phyloP scores from a whole-genome alignment of 2,329 filamentous ascomycete species.

The Stemphylium lycopersici region DNA sequence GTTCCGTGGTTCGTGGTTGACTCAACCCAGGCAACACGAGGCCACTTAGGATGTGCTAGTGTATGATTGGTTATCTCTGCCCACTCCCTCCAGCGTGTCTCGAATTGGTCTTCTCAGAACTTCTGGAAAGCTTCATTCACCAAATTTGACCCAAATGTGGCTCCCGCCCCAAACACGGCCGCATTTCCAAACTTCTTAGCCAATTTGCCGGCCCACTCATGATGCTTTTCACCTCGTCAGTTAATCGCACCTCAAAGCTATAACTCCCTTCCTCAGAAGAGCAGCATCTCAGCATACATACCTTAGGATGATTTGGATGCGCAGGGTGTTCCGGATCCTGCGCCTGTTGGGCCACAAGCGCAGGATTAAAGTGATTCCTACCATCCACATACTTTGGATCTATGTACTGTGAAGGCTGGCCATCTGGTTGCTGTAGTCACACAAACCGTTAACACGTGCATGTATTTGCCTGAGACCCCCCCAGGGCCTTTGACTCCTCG shows the following conservation, averaged over 20 bases:
- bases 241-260: neutral
- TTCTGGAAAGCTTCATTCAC: slow-evolving; percentile 31
- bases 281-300: neutral
- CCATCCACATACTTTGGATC: slow-evolving; percentile 22
- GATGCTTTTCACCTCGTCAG: slow-evolving; percentile 14
- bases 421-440: slow-evolving; percentile 15
- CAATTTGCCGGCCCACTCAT: slow-evolving; percentile 29
- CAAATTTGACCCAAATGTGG: slow-evolving; percentile 26
- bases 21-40: too few relatives aligned
- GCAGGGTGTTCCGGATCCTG: slow-evolving; percentile 29
- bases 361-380: slow-evolving; percentile 25
- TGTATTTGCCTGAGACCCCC: neutral
- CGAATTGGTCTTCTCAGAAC: slow-evolving; percentile 7
- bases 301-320: slow-evolving; percentile 25
- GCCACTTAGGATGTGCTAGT: too few relatives aligned
- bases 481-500: neutral
- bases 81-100: too few relatives aligned
- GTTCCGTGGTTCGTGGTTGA: too few relatives aligned
- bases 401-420: slow-evolving; percentile 24
- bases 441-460: neutral
- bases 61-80: too few relatives aligned
- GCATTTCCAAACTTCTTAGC: slow-evolving; percentile 28
- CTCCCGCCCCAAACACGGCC: slow-evolving; percentile 24
- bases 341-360: slow-evolving; percentile 25
- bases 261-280: neutral